phyloP scores from a whole-genome alignment of 2,329 filamentous ascomycete genomes.

The Talaromyces verruculosus region DNA sequence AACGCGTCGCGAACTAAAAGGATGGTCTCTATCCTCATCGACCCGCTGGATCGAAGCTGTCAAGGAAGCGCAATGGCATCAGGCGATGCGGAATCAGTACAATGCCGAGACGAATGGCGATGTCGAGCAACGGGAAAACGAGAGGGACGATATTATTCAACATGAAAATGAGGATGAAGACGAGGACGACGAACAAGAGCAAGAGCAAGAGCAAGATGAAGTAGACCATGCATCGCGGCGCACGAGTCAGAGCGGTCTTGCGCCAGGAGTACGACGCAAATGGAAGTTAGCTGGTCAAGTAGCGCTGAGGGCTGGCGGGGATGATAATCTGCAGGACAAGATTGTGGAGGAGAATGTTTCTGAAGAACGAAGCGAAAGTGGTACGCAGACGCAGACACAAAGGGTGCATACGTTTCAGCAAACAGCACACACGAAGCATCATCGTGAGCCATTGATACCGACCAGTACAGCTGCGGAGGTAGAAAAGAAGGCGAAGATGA shows the following conservation, averaged over 20 bases:
- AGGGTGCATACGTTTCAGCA: constrained; percentile 22
- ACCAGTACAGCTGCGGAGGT: constrained; percentile 10
- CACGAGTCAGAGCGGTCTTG: constrained; percentile 27
- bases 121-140: not conserved
- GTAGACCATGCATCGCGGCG: not conserved
- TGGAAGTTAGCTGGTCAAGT: constrained; percentile 75
- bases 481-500: constrained; percentile 66
- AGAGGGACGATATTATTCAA: constrained; percentile 7
- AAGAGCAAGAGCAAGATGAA: not conserved
- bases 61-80: constrained; percentile 58
- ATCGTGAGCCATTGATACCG: constrained; percentile 30
- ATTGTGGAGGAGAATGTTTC: constrained; percentile 42
- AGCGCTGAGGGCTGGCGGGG: constrained; percentile 68
- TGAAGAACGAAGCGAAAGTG: constrained; percentile 29
- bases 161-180: not conserved
- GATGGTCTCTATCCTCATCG: constrained; percentile 20
- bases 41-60: constrained; percentile 39
- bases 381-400: constrained; percentile 24
- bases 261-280: constrained; percentile 58
- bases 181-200: not conserved
- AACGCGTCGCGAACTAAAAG: constrained; percentile 22
- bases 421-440: constrained; percentile 26
- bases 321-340: constrained; percentile 54
- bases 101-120: constrained; percentile 12
- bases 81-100: constrained; percentile 48